Evolutionary conservation across 2,329 filamentous ascomycete genomes (phyloP), one percentile per base, ranked within the genome.

Genomic region (Ophiocordyceps camponoti-floridani): DNA sequence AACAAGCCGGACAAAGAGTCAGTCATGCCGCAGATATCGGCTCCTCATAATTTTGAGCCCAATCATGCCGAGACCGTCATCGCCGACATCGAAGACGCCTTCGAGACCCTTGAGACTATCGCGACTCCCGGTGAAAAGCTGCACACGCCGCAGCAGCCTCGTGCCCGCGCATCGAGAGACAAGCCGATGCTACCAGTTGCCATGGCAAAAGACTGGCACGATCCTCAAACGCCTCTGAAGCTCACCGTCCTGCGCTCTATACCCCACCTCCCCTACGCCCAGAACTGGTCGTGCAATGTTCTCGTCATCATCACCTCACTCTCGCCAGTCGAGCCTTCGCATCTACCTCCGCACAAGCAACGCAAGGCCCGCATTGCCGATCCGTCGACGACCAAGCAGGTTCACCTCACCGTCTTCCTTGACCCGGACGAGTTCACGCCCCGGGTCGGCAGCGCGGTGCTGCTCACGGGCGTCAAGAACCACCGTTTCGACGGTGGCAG

Each of bases 281-380:
- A 75, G 47, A 76, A 76, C 52, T 77, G 71, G 72, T 68, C 67
- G 41, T 65, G 70, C 54, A 75, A 75, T 48, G 59, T 73, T 7
- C 64, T 77, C 4, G 70, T 63, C 45, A 61, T 76, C n/a, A 48
- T 75, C 4, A 56, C 60, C 0, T 63, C 64, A 1, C 56, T 75
- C 4, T 69, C 67, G 0, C 61, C 58, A 1, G 56, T 73, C 14
- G 67, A 74, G 47, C 60, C 70, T 1, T 69, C 67, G 0, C 60
- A 65, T 3, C 58, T 75, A 6, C 67, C 66, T 1, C 71, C 72
- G 0, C 64, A 65, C 47, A 62, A 52, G n/a, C 72, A 75, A 51
- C 63, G 72, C n/a, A 68, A 62, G 0, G 72, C 69, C 0, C 64
- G 72, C 1, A 60, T 76, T 3, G 58, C 62, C 0, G 71, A 75